phyloP scores from a whole-genome alignment of 768 basidiomycete genomes.

The Mycena rebaudengoi region DNA sequence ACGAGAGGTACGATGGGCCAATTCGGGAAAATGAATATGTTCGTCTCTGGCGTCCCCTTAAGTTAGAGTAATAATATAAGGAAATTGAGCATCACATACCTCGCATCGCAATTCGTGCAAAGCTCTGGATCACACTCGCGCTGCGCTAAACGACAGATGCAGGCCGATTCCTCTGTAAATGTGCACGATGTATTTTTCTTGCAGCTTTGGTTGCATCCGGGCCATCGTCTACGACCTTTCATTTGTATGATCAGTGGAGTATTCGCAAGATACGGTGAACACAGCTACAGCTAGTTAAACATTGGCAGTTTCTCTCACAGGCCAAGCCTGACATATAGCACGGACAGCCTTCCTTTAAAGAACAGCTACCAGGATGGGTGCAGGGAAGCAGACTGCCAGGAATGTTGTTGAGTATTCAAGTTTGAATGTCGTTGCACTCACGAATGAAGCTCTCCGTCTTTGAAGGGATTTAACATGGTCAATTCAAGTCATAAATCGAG shows the following conservation, averaged over 20 bases:
- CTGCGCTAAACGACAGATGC: conserved; percentile 42
- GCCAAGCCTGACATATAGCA: conserved; percentile 49
- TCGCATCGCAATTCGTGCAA: conserved; percentile 54
- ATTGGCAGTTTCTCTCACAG: conserved; percentile 59
- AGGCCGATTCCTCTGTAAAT: conserved; percentile 33
- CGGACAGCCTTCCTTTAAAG: conserved; percentile 42
- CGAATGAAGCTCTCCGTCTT: neutral
- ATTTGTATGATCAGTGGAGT: conserved; percentile 20
- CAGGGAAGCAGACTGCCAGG: conserved; percentile 30
- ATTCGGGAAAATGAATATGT: neutral
- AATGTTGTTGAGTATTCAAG: neutral
- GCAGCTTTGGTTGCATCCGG: conserved; percentile 44
- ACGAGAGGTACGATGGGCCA: neutral
- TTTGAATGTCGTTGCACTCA: conserved; percentile 29
- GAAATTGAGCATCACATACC: conserved; percentile 13
- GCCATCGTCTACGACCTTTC: conserved; percentile 49
- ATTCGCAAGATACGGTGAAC: conserved; percentile 22
- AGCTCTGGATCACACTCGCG: conserved; percentile 65
- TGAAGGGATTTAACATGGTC: neutral
- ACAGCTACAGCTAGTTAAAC: conserved; percentile 52
- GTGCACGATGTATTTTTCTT: conserved; percentile 15
- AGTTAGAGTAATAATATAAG: conserved; percentile 27
- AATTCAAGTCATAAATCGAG: no score
- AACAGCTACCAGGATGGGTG: conserved; percentile 57
- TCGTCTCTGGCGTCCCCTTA: neutral